Evolutionary conservation across 2,329 filamentous ascomycete genomes (phyloP).

Genomic region (Atkinsonella hypoxylon): DNA sequence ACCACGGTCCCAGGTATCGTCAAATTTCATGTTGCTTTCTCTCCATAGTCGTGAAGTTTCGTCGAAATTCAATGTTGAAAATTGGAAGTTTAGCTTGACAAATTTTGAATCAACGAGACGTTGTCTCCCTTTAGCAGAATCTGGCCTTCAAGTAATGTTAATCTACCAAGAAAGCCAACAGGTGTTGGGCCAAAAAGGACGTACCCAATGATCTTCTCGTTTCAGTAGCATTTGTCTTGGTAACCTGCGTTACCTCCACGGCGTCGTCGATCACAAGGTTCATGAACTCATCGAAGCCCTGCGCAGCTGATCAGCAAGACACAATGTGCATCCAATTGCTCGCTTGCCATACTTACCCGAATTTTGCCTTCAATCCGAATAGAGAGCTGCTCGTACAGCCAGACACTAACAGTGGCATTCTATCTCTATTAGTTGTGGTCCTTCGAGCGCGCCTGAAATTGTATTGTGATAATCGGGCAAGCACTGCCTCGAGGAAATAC

Average conservation of each 20-base stretch:
- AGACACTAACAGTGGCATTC: conserved; percentile 80
- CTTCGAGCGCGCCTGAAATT: conserved; percentile 9
- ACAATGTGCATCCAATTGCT: background rate
- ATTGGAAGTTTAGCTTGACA: conserved; percentile 3
- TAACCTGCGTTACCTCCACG: conserved; percentile 76
- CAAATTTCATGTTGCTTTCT: no score
- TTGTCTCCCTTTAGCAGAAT: conserved; percentile 84
- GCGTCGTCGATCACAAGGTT: conserved; percentile 95
- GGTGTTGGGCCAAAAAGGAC: conserved; percentile 10
- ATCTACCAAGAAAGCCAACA: conserved; percentile 5
- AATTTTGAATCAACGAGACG: conserved; percentile 64
- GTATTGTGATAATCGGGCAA: background rate
- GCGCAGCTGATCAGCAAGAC: background rate
- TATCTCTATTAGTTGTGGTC: conserved; percentile 21
- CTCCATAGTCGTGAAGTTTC: no score
- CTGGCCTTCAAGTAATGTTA: conserved; percentile 47
- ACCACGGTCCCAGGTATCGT: no score
- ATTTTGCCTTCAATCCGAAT: conserved; percentile 96
- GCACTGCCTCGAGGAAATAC: no score
- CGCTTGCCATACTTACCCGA: conserved; percentile 45
- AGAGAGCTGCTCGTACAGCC: conserved; percentile 91
- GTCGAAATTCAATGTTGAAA: no score
- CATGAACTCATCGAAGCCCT: conserved; percentile 99
- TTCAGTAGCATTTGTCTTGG: conserved; percentile 67
- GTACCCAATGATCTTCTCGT: conserved; percentile 67